phyloP scores from a whole-genome alignment of 148 eudicot genomes.

The Hydrangea macrophylla region DNA sequence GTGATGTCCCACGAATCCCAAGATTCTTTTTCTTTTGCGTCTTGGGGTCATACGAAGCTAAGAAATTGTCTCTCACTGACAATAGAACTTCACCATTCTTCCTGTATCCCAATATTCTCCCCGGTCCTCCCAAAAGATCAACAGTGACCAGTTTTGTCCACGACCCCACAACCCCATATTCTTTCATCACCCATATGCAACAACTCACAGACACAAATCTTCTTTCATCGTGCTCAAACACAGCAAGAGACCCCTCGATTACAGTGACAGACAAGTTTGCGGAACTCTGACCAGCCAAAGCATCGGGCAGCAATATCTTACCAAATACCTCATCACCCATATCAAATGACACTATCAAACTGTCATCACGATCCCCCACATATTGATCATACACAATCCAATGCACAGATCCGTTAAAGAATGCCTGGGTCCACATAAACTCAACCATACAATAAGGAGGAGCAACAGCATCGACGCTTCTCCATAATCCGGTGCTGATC shows the following conservation, averaged over 20 bases:
- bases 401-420: slow-evolving; percentile 29
- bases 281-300: neutral
- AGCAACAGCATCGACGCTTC: neutral
- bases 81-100: slow-evolving; percentile 29
- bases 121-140: neutral
- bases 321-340: slow-evolving; percentile 17
- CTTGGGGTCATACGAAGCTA: slow-evolving; percentile 24
- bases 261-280: slow-evolving; percentile 14
- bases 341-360: slow-evolving; percentile 22
- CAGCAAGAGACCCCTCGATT: slow-evolving; percentile 14
- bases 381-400: slow-evolving; percentile 17
- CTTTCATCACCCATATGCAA: slow-evolving; percentile 33
- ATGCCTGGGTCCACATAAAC: slow-evolving; percentile 25
- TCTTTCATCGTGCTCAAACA: slow-evolving; percentile 12
- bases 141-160: slow-evolving; percentile 24
- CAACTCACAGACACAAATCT: neutral
- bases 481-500: slow-evolving; percentile 17
- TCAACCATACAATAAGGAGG: neutral
- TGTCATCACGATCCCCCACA: neutral
- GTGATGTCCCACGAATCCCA: slow-evolving; percentile 17
- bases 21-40: slow-evolving; percentile 5
- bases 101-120: slow-evolving; percentile 19
- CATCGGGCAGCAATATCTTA: slow-evolving; percentile 21
- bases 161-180: slow-evolving; percentile 27
- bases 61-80: neutral